These are phyloP conservation scores for Coemansia sp. DNA, from an alignment of 192 early-diverging fungal genomes.

Conservation along the genomic window DNA sequence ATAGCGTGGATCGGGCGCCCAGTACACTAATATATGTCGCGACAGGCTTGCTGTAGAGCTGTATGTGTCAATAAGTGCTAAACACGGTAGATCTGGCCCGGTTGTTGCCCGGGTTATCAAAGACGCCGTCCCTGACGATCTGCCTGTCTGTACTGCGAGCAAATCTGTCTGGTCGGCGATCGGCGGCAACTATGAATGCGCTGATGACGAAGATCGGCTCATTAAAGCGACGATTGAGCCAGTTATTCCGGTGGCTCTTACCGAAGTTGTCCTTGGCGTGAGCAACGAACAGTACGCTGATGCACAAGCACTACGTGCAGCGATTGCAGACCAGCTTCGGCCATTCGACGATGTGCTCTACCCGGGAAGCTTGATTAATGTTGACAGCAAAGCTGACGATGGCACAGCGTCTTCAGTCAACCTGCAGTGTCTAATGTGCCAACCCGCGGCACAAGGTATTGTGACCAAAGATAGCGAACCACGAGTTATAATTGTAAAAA, in stretches of 20 bases:
- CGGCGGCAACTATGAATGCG: neutral
- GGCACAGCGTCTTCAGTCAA: neutral
- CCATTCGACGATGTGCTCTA: constrained; percentile 8
- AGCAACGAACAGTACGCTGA: constrained; percentile 19
- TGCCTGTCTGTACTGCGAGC: constrained; percentile 13
- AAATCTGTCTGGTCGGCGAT: constrained; percentile 10
- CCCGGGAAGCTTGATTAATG: neutral
- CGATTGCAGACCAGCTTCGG: constrained; percentile 15
- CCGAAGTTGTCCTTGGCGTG: constrained; percentile 43
- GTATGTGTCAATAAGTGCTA: neutral
- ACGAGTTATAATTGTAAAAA: constrained; percentile 33
- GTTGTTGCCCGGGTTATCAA: constrained; percentile 7
- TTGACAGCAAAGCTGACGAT: neutral
- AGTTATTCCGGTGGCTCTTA: constrained; percentile 24
- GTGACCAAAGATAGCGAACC: constrained; percentile 1
- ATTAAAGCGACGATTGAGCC: constrained; percentile 15
- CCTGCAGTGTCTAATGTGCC: constrained; percentile 44
- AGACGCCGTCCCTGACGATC: neutral
- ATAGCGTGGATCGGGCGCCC: neutral
- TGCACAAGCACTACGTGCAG: constrained; percentile 14
- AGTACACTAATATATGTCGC: neutral
- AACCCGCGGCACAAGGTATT: constrained; percentile 38
- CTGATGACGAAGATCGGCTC: neutral
- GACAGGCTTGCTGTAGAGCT: neutral
- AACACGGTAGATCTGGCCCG: neutral